Percentiles rank a stretch among this genome's conserved stretches.
phyloP scores from a whole-genome alignment of 208 protist species.

The Leishmania tropica region DNA sequence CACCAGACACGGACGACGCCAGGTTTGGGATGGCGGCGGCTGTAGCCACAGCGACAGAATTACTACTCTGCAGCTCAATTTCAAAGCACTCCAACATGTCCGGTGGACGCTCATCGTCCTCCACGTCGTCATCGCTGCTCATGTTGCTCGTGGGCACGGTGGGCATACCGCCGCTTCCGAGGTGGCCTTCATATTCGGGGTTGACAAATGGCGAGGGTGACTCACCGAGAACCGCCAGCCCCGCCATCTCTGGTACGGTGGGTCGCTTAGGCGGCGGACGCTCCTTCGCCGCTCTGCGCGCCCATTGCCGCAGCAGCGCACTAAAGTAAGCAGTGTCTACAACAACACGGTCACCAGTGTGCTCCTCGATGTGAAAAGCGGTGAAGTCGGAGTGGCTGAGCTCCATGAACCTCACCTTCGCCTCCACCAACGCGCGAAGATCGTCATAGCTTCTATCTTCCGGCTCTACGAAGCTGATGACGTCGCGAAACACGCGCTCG shows the following conservation, averaged over 20 bases:
- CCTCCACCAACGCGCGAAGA: constrained; percentile 65
- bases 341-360: constrained; percentile 67
- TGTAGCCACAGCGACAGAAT: constrained; percentile 2
- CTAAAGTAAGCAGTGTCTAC: constrained; percentile 77
- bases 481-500: constrained; percentile 78
- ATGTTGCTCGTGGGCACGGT: background rate
- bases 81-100: constrained; percentile 47
- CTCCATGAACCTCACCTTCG: constrained; percentile 84
- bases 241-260: background rate
- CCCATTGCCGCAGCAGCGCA: constrained; percentile 51
- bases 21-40: background rate
- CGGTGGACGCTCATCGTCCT: constrained; percentile 27
- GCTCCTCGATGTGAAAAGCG: constrained; percentile 64
- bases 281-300: constrained; percentile 12
- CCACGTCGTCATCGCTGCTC: constrained; percentile 15
- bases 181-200: background rate
- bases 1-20: background rate
- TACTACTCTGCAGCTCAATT: constrained; percentile 38
- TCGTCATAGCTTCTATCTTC: constrained; percentile 63
- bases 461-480: constrained; percentile 43
- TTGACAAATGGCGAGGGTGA: background rate
- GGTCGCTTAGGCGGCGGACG: background rate
- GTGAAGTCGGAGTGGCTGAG: constrained; percentile 50
- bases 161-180: background rate
- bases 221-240: constrained; percentile 19